A percentile compares a stretch with the other conserved stretches of the same genome.
Conservation (phyloP, 805 yeast species). For the Wickerhamomyces bisporus region DNA sequence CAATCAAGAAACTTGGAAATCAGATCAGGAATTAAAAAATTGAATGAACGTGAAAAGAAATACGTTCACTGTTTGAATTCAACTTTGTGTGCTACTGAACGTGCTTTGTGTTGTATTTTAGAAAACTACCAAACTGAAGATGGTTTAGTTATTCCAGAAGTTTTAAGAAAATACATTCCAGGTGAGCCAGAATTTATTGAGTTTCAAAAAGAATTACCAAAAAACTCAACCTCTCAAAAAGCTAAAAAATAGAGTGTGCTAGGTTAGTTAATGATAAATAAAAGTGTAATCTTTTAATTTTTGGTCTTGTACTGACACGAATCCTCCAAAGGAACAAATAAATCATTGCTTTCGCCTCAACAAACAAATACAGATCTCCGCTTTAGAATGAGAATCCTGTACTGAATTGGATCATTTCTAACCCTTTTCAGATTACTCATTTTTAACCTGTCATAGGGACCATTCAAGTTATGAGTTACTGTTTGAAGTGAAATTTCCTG, state of each 20-base stretch:
- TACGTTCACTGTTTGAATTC: slow-evolving; percentile 98
- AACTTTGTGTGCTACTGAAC: slow-evolving; percentile 95
- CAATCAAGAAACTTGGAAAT: slow-evolving; percentile 98
- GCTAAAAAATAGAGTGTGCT: slow-evolving; percentile 35
- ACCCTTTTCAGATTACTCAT: no score
- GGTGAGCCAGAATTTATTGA: slow-evolving; percentile 98
- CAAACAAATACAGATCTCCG: no score
- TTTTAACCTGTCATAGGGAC: no score
- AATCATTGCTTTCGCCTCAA: no score
- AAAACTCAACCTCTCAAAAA: slow-evolving; percentile 81
- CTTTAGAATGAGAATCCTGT: no score
- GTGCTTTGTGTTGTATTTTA: slow-evolving; percentile 94
- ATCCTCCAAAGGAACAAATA: no score
- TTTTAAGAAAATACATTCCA: slow-evolving; percentile 91
- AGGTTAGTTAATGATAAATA: background rate
- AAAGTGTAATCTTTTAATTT: no score
- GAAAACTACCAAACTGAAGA: slow-evolving; percentile 98
- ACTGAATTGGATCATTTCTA: no score
- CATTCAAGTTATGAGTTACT: no score
- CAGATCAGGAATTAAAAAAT: slow-evolving; percentile 96
- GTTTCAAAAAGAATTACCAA: slow-evolving; percentile 83
- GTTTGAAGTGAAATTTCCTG: no score
- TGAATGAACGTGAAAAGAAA: slow-evolving; percentile 92
- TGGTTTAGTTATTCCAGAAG: slow-evolving; percentile 91
- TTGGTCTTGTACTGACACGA: no score